Evolutionary conservation across 371 early-diverging fungal genomes (phyloP), one percentile per base, ranked within the genome.

Genomic region (Funneliformis caledonium): DNA sequence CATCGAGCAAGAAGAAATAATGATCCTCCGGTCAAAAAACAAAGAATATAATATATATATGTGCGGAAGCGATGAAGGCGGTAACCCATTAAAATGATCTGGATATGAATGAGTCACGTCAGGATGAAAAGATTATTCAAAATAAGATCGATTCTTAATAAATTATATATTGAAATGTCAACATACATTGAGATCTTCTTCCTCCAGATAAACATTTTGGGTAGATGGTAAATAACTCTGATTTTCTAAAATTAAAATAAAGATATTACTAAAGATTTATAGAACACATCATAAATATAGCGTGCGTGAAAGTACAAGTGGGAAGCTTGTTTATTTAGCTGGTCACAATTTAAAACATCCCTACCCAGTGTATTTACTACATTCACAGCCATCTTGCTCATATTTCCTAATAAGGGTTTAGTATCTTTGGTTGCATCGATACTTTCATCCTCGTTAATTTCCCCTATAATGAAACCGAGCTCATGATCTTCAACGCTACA

Each of bases 1-100:
- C 98, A 97, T 59, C 96, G 91, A 80, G 91, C 93, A 4, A 96
- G 62, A 12, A 97, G 86, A 82, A 91, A 94, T 3, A 93, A 81
- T 16, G 94, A 59, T 3, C 98, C 98, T 4, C 87, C 84, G 1
- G 95, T 89, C 48, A 93, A 72, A 59, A 95, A n/a, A 45, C 92
- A 93, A 6, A 87, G 80, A 4, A 93, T 2, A 68, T 89, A 85
- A 84, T 93, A 97, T 10, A 92, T 16, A 47, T 90, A 83, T 22
- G 87, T 75, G 2, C 88, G 84, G 0, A 85, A 22, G 43, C 81
- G 68, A 52, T 90, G 84, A 80, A 85, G 86, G 0, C 85, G 86
- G 84, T 94, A 93, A 7, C 96, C 97, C 19, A 84, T 82, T 56
- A 95, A 89, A 45, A 78, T 82, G 72, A 96, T 85, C 81, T 85